Percentiles rank a stretch among this genome's conserved stretches.
Conservation (phyloP, 805 yeast species). For the Saturnispora galanensis region DNA sequence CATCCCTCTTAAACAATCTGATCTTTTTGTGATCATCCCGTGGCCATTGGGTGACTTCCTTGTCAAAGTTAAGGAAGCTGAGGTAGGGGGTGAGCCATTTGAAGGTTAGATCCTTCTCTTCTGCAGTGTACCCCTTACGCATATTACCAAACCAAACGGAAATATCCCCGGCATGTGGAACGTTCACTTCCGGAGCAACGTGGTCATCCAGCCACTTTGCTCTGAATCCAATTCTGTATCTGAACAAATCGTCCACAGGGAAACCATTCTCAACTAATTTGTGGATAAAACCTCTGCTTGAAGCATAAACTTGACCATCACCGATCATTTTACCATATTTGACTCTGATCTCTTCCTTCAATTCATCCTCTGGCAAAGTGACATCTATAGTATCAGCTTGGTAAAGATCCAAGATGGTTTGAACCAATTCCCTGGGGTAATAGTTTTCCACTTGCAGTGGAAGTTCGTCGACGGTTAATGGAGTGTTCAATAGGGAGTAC, state of each 20-base stretch:
- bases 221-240: slow-evolving; percentile 26
- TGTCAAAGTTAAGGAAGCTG: slow-evolving; percentile 22
- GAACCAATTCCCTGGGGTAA: slow-evolving; percentile 26
- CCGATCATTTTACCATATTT: slow-evolving; percentile 29
- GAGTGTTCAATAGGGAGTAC: slow-evolving; percentile 11
- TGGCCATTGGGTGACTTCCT: slow-evolving; percentile 24
- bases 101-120: slow-evolving; percentile 19
- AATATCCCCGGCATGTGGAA: slow-evolving; percentile 30
- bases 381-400: slow-evolving; percentile 12
- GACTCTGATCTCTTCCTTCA: slow-evolving; percentile 13
- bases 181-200: slow-evolving; percentile 20
- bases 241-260: slow-evolving; percentile 21
- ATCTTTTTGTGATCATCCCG: slow-evolving; percentile 18
- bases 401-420: slow-evolving; percentile 15
- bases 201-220: slow-evolving; percentile 16
- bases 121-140: slow-evolving; percentile 20
- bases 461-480: slow-evolving; percentile 24
- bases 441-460: slow-evolving; percentile 28
- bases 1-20: slow-evolving; percentile 25
- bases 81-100: slow-evolving; percentile 25
- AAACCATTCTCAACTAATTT: slow-evolving; percentile 22
- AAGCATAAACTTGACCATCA: slow-evolving; percentile 32
- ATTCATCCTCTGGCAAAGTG: slow-evolving; percentile 5
- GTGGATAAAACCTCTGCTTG: slow-evolving; percentile 29
- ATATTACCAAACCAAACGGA: slow-evolving; percentile 28